These are phyloP conservation scores for Hypoxylon sp. DNA, from an alignment of 2,329 filamentous ascomycete genomes.

Conservation along the genomic window DNA sequence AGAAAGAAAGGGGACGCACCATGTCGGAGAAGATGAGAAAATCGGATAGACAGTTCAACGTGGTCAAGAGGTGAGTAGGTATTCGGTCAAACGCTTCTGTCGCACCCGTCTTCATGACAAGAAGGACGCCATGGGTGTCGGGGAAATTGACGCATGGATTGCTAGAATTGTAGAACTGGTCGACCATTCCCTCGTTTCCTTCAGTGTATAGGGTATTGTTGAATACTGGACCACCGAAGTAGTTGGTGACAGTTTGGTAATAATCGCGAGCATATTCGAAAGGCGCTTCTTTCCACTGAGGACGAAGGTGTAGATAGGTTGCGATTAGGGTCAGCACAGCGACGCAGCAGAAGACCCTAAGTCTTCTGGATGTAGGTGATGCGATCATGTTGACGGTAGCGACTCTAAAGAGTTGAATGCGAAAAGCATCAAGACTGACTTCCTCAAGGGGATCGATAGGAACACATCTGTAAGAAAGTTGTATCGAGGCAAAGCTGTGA, in stretches of 20 bases:
- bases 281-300: constrained; percentile 39
- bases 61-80: constrained; percentile 64
- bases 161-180: constrained; percentile 50
- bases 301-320: constrained; percentile 41
- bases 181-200: constrained; percentile 47
- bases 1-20: constrained; percentile 36
- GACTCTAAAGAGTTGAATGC: neutral
- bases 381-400: constrained; percentile 40
- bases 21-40: constrained; percentile 67
- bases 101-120: constrained; percentile 68
- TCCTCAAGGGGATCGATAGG: constrained; percentile 6
- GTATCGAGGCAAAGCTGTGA: neutral
- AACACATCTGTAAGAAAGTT: constrained; percentile 19
- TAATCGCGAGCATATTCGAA: constrained; percentile 45
- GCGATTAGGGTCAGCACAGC: constrained; percentile 37
- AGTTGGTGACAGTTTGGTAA: constrained; percentile 42
- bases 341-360: constrained; percentile 42
- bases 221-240: constrained; percentile 45
- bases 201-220: constrained; percentile 53
- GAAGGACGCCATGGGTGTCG: constrained; percentile 53
- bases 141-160: constrained; percentile 54
- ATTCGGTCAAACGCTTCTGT: constrained; percentile 63
- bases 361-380: constrained; percentile 43
- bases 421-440: constrained; percentile 19
- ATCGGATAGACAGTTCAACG: constrained; percentile 62